These are phyloP conservation scores for Odonthalia washingtoniensis DNA, from an alignment of 31 red algal genomes.

Conservation along the genomic window DNA sequence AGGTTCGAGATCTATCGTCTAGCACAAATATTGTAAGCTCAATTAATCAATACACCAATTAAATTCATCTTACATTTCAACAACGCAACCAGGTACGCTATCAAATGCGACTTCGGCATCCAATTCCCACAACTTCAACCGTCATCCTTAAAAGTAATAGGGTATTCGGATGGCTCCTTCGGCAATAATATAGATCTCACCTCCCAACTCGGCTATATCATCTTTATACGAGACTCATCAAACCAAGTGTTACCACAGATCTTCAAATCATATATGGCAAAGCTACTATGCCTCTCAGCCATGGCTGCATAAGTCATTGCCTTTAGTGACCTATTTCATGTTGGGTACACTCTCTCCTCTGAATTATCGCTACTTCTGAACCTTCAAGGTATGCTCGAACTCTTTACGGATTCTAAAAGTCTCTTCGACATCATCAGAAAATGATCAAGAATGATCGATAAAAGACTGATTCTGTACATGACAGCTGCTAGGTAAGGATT, in stretches of 20 bases:
- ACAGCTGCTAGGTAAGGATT: constrained; percentile 41
- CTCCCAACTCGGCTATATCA: constrained; percentile 39
- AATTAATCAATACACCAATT: too few relatives aligned
- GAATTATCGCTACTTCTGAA: not conserved
- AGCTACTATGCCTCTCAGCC: not conserved
- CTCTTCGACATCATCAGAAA: constrained; percentile 43
- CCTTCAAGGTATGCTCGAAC: not conserved
- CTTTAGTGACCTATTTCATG: constrained; percentile 49
- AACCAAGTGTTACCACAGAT: not conserved
- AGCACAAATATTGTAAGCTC: constrained; percentile 25
- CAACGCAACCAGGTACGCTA: too few relatives aligned
- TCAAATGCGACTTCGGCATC: too few relatives aligned
- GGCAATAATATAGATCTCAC: constrained; percentile 35
- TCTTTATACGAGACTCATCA: not conserved
- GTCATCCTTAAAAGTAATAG: too few relatives aligned
- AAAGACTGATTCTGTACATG: constrained; percentile 36
- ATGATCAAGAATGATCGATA: constrained; percentile 16
- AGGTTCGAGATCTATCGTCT: constrained; percentile 39
- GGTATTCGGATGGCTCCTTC: constrained; percentile 47
- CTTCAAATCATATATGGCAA: not conserved
- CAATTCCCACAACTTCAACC: too few relatives aligned
- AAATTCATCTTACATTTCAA: too few relatives aligned
- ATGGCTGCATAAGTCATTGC: constrained; percentile 26
- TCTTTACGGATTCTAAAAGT: constrained; percentile 8
- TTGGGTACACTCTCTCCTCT: not conserved